Conservation (phyloP, 176 grass and related monocot genomes). For the Musa schizocarpa region DNA sequence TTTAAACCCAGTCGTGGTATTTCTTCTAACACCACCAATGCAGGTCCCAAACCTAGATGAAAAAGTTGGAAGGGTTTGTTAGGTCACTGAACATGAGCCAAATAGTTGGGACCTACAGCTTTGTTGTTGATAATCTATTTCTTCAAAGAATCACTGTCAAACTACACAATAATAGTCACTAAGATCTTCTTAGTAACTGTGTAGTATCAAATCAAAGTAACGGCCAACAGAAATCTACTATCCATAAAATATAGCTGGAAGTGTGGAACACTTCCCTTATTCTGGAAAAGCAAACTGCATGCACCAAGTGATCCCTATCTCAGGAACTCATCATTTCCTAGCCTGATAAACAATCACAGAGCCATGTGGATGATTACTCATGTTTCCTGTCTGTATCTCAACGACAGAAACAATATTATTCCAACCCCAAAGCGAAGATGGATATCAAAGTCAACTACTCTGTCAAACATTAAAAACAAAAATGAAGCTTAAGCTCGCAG, state of each 20-base stretch:
- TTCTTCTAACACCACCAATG: not conserved
- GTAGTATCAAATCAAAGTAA: not conserved
- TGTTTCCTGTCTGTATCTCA: too few species aligned
- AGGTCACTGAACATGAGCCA: too few species aligned
- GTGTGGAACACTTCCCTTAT: not conserved
- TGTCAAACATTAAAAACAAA: not conserved
- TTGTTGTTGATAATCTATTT: too few species aligned
- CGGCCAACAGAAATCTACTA: not conserved
- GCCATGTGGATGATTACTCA: too few species aligned
- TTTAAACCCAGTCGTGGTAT: not conserved
- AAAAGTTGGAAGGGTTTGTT: too few species aligned
- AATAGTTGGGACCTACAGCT: too few species aligned
- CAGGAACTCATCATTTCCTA: too few species aligned
- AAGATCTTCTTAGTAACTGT: not conserved
- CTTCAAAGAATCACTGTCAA: not conserved
- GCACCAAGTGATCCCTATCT: not conserved
- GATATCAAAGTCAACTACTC: too few species aligned
- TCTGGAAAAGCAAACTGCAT: not conserved
- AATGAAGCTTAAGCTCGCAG: not conserved
- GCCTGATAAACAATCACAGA: too few species aligned
- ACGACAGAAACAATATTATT: too few species aligned
- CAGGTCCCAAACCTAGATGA: too few species aligned
- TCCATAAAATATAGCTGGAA: not conserved
- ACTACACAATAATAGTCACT: not conserved
- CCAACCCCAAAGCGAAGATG: too few species aligned